A percentile compares a stretch with the other conserved stretches of the same genome.
phyloP scores from a whole-genome alignment of 305 asterid species.

The Fraxinus floribunda region DNA sequence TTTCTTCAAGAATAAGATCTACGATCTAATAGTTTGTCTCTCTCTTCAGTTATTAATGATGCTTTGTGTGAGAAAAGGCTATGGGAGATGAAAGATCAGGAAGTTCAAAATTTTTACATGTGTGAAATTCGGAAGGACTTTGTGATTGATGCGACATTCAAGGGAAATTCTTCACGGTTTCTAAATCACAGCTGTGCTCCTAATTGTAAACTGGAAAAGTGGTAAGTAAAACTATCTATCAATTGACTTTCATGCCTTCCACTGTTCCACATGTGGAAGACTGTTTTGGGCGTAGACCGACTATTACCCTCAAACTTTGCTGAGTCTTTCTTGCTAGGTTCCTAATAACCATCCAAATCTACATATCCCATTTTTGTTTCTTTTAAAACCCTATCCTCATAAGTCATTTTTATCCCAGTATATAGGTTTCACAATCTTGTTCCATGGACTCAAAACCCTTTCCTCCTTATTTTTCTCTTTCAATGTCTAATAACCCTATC shows the following conservation, averaged over 20 bases:
- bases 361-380: not conserved
- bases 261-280: not conserved
- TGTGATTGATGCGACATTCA: slow-evolving; percentile 92
- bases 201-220: slow-evolving; percentile 87
- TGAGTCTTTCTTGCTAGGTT: not conserved
- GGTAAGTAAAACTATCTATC: slow-evolving; percentile 49
- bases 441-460: not conserved
- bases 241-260: slow-evolving; percentile 4
- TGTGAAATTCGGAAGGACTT: slow-evolving; percentile 88
- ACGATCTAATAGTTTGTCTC: slow-evolving; percentile 23
- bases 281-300: not conserved
- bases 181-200: slow-evolving; percentile 94
- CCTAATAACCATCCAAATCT: not conserved
- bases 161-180: slow-evolving; percentile 89
- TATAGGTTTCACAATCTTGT: not conserved
- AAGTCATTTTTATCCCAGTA: not conserved
- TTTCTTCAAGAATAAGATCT: slow-evolving; percentile 6
- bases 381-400: not conserved
- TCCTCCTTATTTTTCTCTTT: not conserved
- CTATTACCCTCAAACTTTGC: not conserved
- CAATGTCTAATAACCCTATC: not conserved
- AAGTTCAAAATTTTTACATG: slow-evolving; percentile 79
- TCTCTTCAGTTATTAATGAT: slow-evolving; percentile 77
- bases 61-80: slow-evolving; percentile 82
- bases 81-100: slow-evolving; percentile 86